phyloP scores from a whole-genome alignment of 352 stramenopile species.

The Saprolegnia diclina region DNA sequence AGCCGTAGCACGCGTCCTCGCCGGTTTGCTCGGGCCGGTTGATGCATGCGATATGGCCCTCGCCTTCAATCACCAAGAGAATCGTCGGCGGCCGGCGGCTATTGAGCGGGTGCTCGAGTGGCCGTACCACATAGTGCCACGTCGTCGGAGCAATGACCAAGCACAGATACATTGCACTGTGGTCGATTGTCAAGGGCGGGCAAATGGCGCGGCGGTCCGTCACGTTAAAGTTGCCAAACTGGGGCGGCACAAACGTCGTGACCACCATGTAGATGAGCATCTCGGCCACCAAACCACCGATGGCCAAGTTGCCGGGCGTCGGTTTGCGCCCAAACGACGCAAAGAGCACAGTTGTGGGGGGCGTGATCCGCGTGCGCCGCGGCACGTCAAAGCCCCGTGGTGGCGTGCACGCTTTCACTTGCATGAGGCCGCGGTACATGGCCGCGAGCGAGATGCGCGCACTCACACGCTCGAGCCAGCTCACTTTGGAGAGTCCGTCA shows the following conservation, averaged over 20 bases:
- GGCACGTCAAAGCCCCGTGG: conserved; percentile 47
- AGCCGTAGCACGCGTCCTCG: conserved; percentile 80
- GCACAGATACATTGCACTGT: conserved; percentile 43
- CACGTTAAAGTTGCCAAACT: conserved; percentile 89
- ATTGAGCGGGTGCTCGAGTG: conserved; percentile 87
- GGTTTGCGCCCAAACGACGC: conserved; percentile 85
- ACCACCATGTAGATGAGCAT: conserved; percentile 89
- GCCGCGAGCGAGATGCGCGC: conserved; percentile 45
- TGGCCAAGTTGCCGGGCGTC: conserved; percentile 67
- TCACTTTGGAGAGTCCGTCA: conserved; percentile 49
- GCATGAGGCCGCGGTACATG: conserved; percentile 48
- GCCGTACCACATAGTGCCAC: conserved; percentile 54
- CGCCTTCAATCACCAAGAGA: conserved; percentile 41
- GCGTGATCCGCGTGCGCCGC: conserved; percentile 72
- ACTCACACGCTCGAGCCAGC: conserved; percentile 62
- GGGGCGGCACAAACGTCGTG: conserved; percentile 86
- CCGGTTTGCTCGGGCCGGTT: conserved; percentile 91
- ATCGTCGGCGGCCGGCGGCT: conserved; percentile 79
- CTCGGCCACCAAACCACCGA: conserved; percentile 79
- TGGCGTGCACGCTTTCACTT: conserved; percentile 66
- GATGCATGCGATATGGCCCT: conserved; percentile 29
- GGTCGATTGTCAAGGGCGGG: conserved; percentile 40
- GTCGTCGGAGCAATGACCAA: conserved; percentile 40
- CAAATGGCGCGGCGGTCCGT: conserved; percentile 70
- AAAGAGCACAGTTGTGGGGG: conserved; percentile 82